Evolutionary conservation across 1,284 basidiomycete genomes (phyloP), one percentile per base, ranked within the genome.

Genomic region (Marasmius oreades): DNA sequence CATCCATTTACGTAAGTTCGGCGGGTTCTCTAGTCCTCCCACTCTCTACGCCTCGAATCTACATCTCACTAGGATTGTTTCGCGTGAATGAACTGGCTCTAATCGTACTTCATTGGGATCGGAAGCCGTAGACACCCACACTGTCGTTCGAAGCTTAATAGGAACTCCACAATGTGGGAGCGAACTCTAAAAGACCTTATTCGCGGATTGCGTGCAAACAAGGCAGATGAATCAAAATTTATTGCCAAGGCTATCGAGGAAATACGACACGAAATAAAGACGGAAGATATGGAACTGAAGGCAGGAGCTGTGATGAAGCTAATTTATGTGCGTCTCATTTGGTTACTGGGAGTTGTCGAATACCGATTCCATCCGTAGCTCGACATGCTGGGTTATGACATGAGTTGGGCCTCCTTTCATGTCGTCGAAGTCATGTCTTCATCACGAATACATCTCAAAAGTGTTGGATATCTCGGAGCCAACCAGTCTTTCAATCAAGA

Each of bases 361-460:
- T 24, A 31, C 34, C 39, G 59, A 34, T 53, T 56, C 61, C 52
- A 58, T 43, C 48, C 62, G 44, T 69, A 93, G 92, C 85, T 96
- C 62, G 92, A 95, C 66, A 96, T 96, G 94, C 73, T 96, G 14
- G 93, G 93, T 43, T 89, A 94, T 66, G 89, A 92, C 70, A 93
- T 93, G 88, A 81, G 79, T 63, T 94, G 90, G 88, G 90, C 89
- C 33, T 89, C 95, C 5, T 98, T 98, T 68, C 88, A 97, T 71
- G 91, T 99, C 56, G 88, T 99, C 12, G 97, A 99, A 68, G 93
- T 96, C 66, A 99, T 99, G 97, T 95, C 94, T 28, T 95, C 93
- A 2, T 77, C 90, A 1, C 88, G 88, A 65, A 87, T 90, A 64
- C 94, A 98, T 72, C 80, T 97, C 63, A 99, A 99, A 78, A 88